Evolutionary conservation across 139 green algal genomes (phyloP), one percentile per base, ranked within the genome.

Genomic region (Pedinophyceae sp.): DNA sequence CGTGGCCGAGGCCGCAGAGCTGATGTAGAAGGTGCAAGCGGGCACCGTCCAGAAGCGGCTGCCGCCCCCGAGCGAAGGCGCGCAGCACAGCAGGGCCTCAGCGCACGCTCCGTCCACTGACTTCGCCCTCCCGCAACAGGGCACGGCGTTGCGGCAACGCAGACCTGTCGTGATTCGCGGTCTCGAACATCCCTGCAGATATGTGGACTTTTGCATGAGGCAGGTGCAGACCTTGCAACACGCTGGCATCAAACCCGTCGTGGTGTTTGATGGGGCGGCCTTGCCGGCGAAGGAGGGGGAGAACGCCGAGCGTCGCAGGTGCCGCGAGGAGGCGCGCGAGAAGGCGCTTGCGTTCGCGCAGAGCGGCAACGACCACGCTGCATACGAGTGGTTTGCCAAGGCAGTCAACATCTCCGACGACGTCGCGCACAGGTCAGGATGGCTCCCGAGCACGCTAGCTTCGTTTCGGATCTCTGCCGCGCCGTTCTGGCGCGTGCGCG

Each of bases 211-310:
- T 69, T 96, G 82, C 60, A 75, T 98, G 71, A 65, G 71, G 1
- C 67, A 77, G 1, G 60, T 95, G 1, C 57, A 93, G 17, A 56
- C 93, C 55, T 62, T 98, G 30, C 59, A 54, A 10, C 24, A 53
- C 10, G 45, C 76, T 53, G 88, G 83, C 0, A 73, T 97, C 1
- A 62, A 67, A 2, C 88, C 89, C 0, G 27, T 93, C 2, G 54
- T 98, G 1, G 81, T 98, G 13, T 95, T 98, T 64, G 90, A 98
- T 60, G 90, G 90, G 7, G 88, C 77, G 13, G 58, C 61, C 6
- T 72, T 98, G 46, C 90, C 90, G 4, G 80, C 83, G 52, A 98
- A 98, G 58, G 65, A 50, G 0, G 66, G 77, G 0, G 88, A 98
- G 58, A 84, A 98, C 67, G 65, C 58, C 0, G 67, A 57, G 26